These are phyloP conservation scores for Lepidopterella palustris DNA, from an alignment of 495 filamentous ascomycete genomes.

Conservation along the genomic window DNA sequence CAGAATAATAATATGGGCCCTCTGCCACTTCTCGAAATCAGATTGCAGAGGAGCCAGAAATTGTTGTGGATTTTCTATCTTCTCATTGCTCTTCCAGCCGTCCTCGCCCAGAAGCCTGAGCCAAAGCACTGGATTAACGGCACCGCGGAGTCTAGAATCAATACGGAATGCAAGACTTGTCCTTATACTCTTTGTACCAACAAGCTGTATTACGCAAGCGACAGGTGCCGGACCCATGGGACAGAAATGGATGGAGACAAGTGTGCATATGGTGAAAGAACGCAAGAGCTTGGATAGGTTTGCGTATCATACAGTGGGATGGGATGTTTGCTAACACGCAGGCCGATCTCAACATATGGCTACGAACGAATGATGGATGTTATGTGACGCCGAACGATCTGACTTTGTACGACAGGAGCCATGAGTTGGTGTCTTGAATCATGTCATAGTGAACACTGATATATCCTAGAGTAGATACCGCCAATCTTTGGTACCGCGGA, in stretches of 20 bases:
- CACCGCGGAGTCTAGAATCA: slow-evolving; percentile 8
- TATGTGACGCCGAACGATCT: slow-evolving; percentile 28
- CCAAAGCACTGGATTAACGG: slow-evolving; percentile 16
- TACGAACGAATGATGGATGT: slow-evolving; percentile 18
- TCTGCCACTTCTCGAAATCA: too few relatives aligned
- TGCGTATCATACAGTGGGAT: too few relatives aligned
- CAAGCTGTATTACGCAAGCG: slow-evolving; percentile 6
- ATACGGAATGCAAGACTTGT: slow-evolving; percentile 28
- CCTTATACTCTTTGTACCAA: slow-evolving; percentile 24
- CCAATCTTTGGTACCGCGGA: slow-evolving; percentile 20
- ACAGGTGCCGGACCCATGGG: slow-evolving; percentile 24
- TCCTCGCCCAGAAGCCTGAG: too few relatives aligned
- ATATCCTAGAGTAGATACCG: slow-evolving; percentile 5
- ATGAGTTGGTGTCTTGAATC: slow-evolving; percentile 2
- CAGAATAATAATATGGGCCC: too few relatives aligned
- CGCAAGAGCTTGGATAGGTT: too few relatives aligned
- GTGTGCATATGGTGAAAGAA: slow-evolving; percentile 4
- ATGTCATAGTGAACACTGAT: background rate
- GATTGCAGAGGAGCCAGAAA: too few relatives aligned
- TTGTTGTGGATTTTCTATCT: too few relatives aligned
- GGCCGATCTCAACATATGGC: slow-evolving; percentile 12
- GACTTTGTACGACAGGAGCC: slow-evolving; percentile 18
- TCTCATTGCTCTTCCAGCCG: too few relatives aligned
- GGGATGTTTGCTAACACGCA: background rate
- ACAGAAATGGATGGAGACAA: slow-evolving; percentile 20